A percentile compares a stretch with the other conserved stretches of the same genome.
Conservation (phyloP, 306 rosid species). For the Cicer yamashitae region DNA sequence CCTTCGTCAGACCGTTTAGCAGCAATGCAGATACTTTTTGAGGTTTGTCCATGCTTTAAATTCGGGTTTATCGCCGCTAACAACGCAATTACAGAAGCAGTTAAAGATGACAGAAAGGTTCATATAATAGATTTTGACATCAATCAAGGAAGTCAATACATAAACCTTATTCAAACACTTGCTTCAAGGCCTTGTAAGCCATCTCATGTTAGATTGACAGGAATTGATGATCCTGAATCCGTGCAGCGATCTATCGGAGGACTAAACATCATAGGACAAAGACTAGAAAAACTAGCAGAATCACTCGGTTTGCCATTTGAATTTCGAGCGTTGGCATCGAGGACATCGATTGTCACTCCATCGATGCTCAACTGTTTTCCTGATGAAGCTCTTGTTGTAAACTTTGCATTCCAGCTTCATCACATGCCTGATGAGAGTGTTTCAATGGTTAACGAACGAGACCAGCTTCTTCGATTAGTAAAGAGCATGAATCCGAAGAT, state of each 20-base stretch:
- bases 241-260: slow-evolving; percentile 91
- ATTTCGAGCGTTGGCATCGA: slow-evolving; percentile 79
- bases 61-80: slow-evolving; percentile 92
- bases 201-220: slow-evolving; percentile 76
- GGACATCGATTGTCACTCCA: slow-evolving; percentile 68
- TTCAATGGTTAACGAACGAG: slow-evolving; percentile 79
- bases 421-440: slow-evolving; percentile 99
- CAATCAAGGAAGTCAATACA: slow-evolving; percentile 93
- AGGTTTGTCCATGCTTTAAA: slow-evolving; percentile 96
- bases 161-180: slow-evolving; percentile 73
- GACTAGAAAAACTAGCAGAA: slow-evolving; percentile 87
- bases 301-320: slow-evolving; percentile 68
- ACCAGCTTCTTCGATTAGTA: slow-evolving; percentile 90
- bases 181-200: slow-evolving; percentile 65
- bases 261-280: slow-evolving; percentile 79
- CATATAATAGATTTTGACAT: slow-evolving; percentile 90
- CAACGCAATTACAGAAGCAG: slow-evolving; percentile 80
- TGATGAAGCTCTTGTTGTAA: slow-evolving; percentile 85
- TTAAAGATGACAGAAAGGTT: slow-evolving; percentile 68
- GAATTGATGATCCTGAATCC: slow-evolving; percentile 92
- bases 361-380: slow-evolving; percentile 73
- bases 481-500: slow-evolving; percentile 89
- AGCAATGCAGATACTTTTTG: slow-evolving; percentile 95
- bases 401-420: slow-evolving; percentile 94
- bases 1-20: slow-evolving; percentile 93